Base-by-base conservation (phyloP, 2,329 filamentous ascomycete genomes). In the Pochonia chlamydosporia region DNA sequence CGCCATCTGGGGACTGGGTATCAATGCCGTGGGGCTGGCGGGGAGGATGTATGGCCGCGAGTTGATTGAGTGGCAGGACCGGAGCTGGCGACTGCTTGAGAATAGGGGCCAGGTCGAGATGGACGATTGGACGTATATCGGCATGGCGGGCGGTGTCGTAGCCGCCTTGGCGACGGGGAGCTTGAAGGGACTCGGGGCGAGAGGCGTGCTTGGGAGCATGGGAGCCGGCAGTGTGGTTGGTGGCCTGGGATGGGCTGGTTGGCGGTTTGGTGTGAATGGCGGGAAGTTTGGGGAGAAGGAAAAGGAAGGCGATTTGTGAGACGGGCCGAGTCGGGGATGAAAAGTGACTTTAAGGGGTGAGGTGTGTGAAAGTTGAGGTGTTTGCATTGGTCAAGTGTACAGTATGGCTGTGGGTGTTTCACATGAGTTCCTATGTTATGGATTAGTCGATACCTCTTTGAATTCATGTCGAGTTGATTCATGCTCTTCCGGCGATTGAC, bases 51-150 rank as follows among this genome's bases (percentile, higher is more conserved):
- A 64, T 45, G 78, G 75, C 0, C 68, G 70, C 14, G 72, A 79
- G 53, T 68, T 74, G 35, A 78, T 85, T 26, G 81, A 85, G 61
- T 85, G 81, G 81, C 64, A 75, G 56, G 81, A 85, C 58, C 69
- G 82, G 16, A 73, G 74, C 47, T 85, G 81, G 80, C 67, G 82
- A 25, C 57, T 86, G 43, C 54, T 82, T 37, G 77, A 77, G 63
- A 84, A 78, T 52, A 59, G 63, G 35, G 73, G 76, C 0, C 81
- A 86, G 66, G 57, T 77, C 1, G 69, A 77, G 54, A 72, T 69
- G 42, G 81, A 84, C 57, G 76, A 78, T 55, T 81, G 72, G 70
- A 75, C 71, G 18, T 67, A 73, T 16, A 65, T 59, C 0, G 75
- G 71, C 1, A 71, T 72, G 53, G 63, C 57, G 1, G 57, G 58